Evolutionary conservation across 2,329 filamentous ascomycete genomes (phyloP), one percentile per base, ranked within the genome.

Genomic region (Atkinsonella texensis): DNA sequence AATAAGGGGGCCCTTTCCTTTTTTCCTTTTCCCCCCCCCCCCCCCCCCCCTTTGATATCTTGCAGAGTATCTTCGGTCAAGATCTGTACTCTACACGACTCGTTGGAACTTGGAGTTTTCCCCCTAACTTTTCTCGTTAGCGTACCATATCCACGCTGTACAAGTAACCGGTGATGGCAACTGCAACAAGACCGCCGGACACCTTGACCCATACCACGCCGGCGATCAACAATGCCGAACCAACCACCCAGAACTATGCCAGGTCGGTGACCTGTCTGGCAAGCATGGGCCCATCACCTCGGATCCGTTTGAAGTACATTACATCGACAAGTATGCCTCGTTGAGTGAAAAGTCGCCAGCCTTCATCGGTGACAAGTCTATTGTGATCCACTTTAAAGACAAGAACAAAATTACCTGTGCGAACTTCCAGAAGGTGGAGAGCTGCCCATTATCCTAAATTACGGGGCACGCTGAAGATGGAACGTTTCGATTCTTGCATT

Each of bases 231-330:
- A 81, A 5, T 91, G 87, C 68, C 73, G 88, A 60, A 39, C 68
- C 11, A 58, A 63, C 10, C 62, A 69, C 7, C 83, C 83, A 8
- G 67, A 77, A 55, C 81, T 79, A 10, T 93, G 87, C 70, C 80
- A 91, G 68, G 79, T 87, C 11, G 87, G 87, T 57, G 87, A 91
- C 64, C 72, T 89, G 52, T 78, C 79, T 59, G 87, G 87, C 62
- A 91, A 91, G 70, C 72, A 84, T 60, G 85, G 85, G 55, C 73
- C 74, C 54, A 76, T 86, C 60, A 71, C 66, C 28, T 64, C 66
- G 31, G 73, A 75, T 55, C 69, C 74, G 12, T 82, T 75, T 61
- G 62, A 63, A 31, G 66, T 64, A 51, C 69, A 66, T 47, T 85
- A 79, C 67, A 61, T 65, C 53, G 83, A 87, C 61, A 63, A 68